These are phyloP conservation scores for Crithidia bombi DNA, from an alignment of 208 protist genomes.

Conservation along the genomic window DNA sequence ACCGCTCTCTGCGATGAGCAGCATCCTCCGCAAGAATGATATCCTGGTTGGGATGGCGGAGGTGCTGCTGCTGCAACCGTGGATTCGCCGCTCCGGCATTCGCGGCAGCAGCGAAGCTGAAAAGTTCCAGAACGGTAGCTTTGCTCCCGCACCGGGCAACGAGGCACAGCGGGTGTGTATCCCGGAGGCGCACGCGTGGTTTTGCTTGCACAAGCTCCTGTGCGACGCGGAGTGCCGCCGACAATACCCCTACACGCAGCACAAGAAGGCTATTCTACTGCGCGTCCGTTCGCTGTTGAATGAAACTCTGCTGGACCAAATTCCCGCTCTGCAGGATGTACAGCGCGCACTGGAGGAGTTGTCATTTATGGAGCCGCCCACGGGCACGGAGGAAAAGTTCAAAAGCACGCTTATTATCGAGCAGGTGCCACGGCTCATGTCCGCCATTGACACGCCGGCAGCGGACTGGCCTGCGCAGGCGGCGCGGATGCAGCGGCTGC, in stretches of 20 bases:
- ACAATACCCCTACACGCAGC: conserved; percentile 82
- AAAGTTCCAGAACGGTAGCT: conserved; percentile 79
- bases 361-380: conserved; percentile 86
- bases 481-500: conserved; percentile 37
- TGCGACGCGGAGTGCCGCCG: conserved; percentile 81
- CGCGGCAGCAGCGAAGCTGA: conserved; percentile 25
- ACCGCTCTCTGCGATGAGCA: conserved; percentile 77
- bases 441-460: conserved; percentile 45
- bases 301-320: conserved; percentile 91
- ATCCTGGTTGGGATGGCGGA: conserved; percentile 81
- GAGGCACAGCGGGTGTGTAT: conserved; percentile 81
- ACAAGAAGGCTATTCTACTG: conserved; percentile 85
- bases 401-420: conserved; percentile 84
- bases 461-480: conserved; percentile 42
- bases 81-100: conserved; percentile 58
- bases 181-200: conserved; percentile 90
- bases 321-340: conserved; percentile 81
- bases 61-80: conserved; percentile 80
- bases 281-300: conserved; percentile 76
- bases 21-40: conserved; percentile 84
- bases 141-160: conserved; percentile 46
- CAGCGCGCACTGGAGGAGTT: conserved; percentile 91
- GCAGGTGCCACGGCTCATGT: conserved; percentile 84
- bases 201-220: conserved; percentile 89
- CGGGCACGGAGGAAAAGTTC: conserved; percentile 91